phyloP scores from a whole-genome alignment of 306 rosid species.

The Acacia confusa region DNA sequence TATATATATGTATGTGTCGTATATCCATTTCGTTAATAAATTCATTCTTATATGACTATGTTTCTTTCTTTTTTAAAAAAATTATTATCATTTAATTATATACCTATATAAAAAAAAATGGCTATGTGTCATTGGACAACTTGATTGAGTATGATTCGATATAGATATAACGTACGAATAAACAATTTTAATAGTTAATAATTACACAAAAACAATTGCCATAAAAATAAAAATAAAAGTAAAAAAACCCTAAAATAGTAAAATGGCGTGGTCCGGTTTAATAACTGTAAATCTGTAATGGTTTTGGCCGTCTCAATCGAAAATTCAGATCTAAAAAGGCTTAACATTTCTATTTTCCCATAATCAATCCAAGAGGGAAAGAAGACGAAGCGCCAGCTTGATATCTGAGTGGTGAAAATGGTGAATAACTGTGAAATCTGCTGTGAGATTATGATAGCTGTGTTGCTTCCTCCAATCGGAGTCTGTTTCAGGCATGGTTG shows the following conservation, averaged over 20 bases:
- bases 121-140: no score
- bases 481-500: slow-evolving; percentile 87
- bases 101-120: no score
- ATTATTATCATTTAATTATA: no score
- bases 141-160: no score
- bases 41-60: no score
- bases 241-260: neutral
- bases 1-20: no score
- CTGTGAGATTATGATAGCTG: slow-evolving; percentile 69
- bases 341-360: neutral
- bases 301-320: neutral
- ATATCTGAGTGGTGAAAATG: slow-evolving; percentile 43
- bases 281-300: neutral
- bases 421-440: slow-evolving; percentile 58
- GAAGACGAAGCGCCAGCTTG: neutral
- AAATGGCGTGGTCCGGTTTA: neutral
- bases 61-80: no score
- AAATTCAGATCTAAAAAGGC: neutral
- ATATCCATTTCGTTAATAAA: no score
- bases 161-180: neutral
- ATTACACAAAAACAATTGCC: neutral
- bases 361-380: neutral
- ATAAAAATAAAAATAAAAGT: neutral
- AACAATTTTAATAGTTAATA: neutral
- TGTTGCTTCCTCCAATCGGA: slow-evolving; percentile 74